Base-by-base conservation (phyloP, 257 asterid genomes). In the Solanum pennellii region DNA sequence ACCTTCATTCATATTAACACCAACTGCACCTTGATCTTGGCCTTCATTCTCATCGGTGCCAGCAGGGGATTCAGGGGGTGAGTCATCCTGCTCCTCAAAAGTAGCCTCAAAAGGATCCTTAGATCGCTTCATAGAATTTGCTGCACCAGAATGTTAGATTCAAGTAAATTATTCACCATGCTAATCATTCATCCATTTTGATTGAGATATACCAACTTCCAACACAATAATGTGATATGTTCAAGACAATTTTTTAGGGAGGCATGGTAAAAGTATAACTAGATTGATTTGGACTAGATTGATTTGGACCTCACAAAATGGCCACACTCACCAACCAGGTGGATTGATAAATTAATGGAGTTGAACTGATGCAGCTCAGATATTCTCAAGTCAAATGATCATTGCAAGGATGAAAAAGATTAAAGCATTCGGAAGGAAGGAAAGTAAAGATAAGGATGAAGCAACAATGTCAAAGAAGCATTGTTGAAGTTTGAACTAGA, bases 101-200 rank as follows among this genome's bases (percentile, higher is more conserved):
- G 98, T 97, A 87, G 91, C 92, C 90, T 93, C 99, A 89, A 95
- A 97, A 25, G 99, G 99, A 90, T 97, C 99, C 93, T 93, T 94
- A 52, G 98, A 97, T 85, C 94, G 96, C 93, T 94, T 96, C 98
- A 95, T 97, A 0, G 82, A 62, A 59, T 9, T 23, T 4, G 33
- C 89, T 88, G 60, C 85, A 80, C 44, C 41, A 79, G 84, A 79
- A 80, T 80, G 85, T 29, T 62, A 80, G 6, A 49, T 29, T 80
- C 68, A 80, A 18, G 85, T 47, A 10, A 80, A 80, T 33, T 47
- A 47, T 21, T 9, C 42, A 18, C 68, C 20, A 47, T 9, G 29
- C 42, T 25, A 27, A 47, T 49, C 68, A 80, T 47, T 80, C 66
- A 79, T 80, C 85, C 85, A 47, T 29, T 47, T 80, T 47, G 18